Evolutionary conservation across 2,329 filamentous ascomycete species (phyloP).

Genomic region (Zymoseptoria crescenta): DNA sequence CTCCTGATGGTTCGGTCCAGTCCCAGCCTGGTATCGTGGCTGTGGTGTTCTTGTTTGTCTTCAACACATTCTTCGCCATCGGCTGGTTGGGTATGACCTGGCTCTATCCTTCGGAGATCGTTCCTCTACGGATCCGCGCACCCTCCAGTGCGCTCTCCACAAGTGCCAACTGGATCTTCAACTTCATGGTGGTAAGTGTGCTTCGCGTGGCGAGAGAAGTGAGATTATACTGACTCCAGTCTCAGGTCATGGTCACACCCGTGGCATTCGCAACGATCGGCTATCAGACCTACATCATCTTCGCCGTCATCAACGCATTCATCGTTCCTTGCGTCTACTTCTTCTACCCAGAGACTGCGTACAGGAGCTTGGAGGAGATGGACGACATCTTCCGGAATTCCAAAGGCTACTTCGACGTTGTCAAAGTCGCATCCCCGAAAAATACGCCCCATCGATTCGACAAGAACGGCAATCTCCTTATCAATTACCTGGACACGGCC

Average conservation of each 20-base stretch:
- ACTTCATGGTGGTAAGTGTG: slow-evolving; percentile 24
- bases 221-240: neutral
- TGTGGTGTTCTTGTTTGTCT: slow-evolving; percentile 32
- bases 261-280: slow-evolving; percentile 48
- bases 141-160: slow-evolving; percentile 35
- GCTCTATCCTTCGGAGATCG: slow-evolving; percentile 28
- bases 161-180: slow-evolving; percentile 30
- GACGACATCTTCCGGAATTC: slow-evolving; percentile 56
- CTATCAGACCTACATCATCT: slow-evolving; percentile 41
- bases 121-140: slow-evolving; percentile 29
- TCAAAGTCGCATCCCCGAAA: slow-evolving; percentile 43
- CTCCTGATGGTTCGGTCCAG: slow-evolving; percentile 1
- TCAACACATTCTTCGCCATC: slow-evolving; percentile 32
- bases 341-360: slow-evolving; percentile 51
- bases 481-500: slow-evolving; percentile 39
- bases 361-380: slow-evolving; percentile 59
- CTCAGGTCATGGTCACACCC: slow-evolving; percentile 50
- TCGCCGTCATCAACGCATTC: slow-evolving; percentile 56
- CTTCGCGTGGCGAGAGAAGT: neutral
- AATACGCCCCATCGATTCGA: slow-evolving; percentile 48
- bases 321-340: slow-evolving; percentile 43
- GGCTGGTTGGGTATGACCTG: slow-evolving; percentile 31
- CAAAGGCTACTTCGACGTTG: slow-evolving; percentile 40
- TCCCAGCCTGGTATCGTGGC: slow-evolving; percentile 28
- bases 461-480: slow-evolving; percentile 49